Evolutionary conservation across 352 stramenopile species (phyloP), one percentile per base, ranked within the genome.

Genomic region (Globisporangium iwayamae): DNA sequence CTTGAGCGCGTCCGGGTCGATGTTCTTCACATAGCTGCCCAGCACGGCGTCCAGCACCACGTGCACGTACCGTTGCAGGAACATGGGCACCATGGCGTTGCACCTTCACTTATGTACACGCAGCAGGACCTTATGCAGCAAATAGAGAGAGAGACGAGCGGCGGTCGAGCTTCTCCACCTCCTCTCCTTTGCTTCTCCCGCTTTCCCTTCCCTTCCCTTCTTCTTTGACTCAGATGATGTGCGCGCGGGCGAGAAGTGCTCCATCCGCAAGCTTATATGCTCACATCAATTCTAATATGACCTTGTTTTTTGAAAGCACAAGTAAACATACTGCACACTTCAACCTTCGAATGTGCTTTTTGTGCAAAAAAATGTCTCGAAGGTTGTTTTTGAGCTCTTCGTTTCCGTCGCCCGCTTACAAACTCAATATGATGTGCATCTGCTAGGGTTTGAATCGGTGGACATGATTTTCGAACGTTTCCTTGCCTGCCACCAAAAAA

Each of bases 21-120:
- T 90, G 74, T 94, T 90, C 74, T 93, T 92, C 16, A 94, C 82
- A 65, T 94, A 94, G 63, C 72, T 86, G 43, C 85, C 85, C 53
- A 94, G 79, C 59, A 94, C 78, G 13, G 83, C 84, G 59, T 94
- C 84, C 69, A 94, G 75, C 66, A 93, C 79, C 53, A 90, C 76
- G 70, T 91, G 83, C 69, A 89, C 81, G 67, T 94, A 94, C 63
- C 85, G 81, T 76, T 94, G 81, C 69, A 94, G 79, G 66, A 93
- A 87, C 79, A 87, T 90, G 20, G 61, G 52, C 43, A 60, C 56
- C 53, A 56, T 62, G 18, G n/a, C n/a, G 52, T 22, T 22, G 43
- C 43, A 18, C 43, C 43, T 22, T 45, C 47, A 56, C 51, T 11
- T 47, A 47, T 47, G 5, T n/a, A 47, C 41, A 48, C 16, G 16